Evolutionary conservation across 1,284 basidiomycete genomes (phyloP).

Genomic region (Anthracocystis setariae): DNA sequence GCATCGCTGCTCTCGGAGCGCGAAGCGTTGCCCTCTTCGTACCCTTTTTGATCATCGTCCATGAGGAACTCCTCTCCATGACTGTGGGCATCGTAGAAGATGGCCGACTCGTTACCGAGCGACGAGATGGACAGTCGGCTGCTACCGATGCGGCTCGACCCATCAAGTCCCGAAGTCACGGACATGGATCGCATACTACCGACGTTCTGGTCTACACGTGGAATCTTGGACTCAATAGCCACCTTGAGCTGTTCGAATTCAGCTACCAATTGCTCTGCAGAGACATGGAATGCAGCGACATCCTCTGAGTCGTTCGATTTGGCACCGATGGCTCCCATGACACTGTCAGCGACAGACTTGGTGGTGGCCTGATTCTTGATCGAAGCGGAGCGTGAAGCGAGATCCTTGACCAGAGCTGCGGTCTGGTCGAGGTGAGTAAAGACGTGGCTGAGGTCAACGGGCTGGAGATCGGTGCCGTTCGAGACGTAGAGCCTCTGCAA

Average conservation of each 20-base stretch:
- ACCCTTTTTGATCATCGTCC: slow-evolving; percentile 44
- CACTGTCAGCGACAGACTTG: slow-evolving; percentile 20
- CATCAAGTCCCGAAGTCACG: slow-evolving; percentile 10
- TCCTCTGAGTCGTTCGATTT: slow-evolving; percentile 22
- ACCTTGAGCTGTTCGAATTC: slow-evolving; percentile 54
- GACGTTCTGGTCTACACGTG: slow-evolving; percentile 24
- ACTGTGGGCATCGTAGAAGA: slow-evolving; percentile 64
- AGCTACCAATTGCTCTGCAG: slow-evolving; percentile 46
- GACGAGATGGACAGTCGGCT: slow-evolving; percentile 49
- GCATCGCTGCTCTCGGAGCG: slow-evolving; percentile 59
- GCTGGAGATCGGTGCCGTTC: slow-evolving; percentile 51
- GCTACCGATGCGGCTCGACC: slow-evolving; percentile 8
- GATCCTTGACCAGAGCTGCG: slow-evolving; percentile 50
- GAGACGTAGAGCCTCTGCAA: slow-evolving; percentile 49
- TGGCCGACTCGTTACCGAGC: slow-evolving; percentile 55
- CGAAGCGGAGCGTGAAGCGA: slow-evolving; percentile 7
- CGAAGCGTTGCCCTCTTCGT: slow-evolving; percentile 47
- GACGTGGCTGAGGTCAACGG: slow-evolving; percentile 51
- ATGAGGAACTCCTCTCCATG: slow-evolving; percentile 49
- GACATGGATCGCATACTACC: slow-evolving; percentile 56
- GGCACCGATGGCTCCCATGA: slow-evolving; percentile 40
- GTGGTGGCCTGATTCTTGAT: slow-evolving; percentile 21
- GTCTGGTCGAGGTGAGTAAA: slow-evolving; percentile 52
- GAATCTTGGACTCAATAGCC: slow-evolving; percentile 55
- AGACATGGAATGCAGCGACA: slow-evolving; percentile 35